Evolutionary conservation across 2,329 filamentous ascomycete genomes (phyloP).

Genomic region (Exophiala bonariae): DNA sequence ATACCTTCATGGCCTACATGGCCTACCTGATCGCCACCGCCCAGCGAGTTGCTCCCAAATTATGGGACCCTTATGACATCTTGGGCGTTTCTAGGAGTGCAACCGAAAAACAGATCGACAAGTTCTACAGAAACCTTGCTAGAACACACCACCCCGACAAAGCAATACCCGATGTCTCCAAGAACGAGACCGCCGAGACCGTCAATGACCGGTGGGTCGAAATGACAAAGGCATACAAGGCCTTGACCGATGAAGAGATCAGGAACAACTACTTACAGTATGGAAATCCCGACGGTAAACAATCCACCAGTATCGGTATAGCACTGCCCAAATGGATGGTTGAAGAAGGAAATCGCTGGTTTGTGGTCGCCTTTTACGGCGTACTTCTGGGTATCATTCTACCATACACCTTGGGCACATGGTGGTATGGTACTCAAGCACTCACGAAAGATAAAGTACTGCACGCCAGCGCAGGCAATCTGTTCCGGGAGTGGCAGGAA

Average conservation of each 20-base stretch:
- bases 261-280: slow-evolving; percentile 96
- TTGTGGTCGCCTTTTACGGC: slow-evolving; percentile 87
- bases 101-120: slow-evolving; percentile 88
- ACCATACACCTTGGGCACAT: slow-evolving; percentile 89
- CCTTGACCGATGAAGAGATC: slow-evolving; percentile 93
- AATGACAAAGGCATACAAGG: slow-evolving; percentile 96
- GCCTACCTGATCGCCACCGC: slow-evolving; percentile 84
- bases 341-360: slow-evolving; percentile 92
- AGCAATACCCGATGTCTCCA: slow-evolving; percentile 74
- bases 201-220: slow-evolving; percentile 91
- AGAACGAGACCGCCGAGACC: slow-evolving; percentile 83
- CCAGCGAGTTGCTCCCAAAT: slow-evolving; percentile 67
- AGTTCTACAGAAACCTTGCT: slow-evolving; percentile 82
- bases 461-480: slow-evolving; percentile 87
- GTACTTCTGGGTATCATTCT: slow-evolving; percentile 83
- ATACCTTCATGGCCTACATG: slow-evolving; percentile 85
- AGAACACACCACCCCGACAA: slow-evolving; percentile 93
- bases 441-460: slow-evolving; percentile 92
- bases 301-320: slow-evolving; percentile 97
- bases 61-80: slow-evolving; percentile 98
- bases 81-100: slow-evolving; percentile 82
- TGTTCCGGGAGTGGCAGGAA: slow-evolving; percentile 92
- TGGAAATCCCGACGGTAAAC: slow-evolving; percentile 96
- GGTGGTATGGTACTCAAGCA: slow-evolving; percentile 97
- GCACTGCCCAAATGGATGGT: slow-evolving; percentile 91